Evolutionary conservation across 257 asterid genomes (phyloP).

Genomic region (Echites panduratus): DNA sequence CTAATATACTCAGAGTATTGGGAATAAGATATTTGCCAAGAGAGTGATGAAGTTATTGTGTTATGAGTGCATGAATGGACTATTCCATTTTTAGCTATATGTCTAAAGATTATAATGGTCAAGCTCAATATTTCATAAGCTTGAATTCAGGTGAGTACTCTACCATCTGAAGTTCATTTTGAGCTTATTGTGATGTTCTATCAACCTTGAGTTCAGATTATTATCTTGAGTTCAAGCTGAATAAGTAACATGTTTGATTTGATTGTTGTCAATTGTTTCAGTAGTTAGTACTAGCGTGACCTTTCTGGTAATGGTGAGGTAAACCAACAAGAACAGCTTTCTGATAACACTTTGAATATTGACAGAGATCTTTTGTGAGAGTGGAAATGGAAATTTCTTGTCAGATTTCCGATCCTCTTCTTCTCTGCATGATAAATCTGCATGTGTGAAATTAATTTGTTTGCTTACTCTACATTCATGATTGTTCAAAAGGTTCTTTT

Average conservation of each 20-base stretch:
- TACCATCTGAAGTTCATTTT: not conserved
- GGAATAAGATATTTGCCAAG: not conserved
- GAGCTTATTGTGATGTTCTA: not conserved
- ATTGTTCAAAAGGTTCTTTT: not conserved
- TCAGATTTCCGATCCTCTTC: not conserved
- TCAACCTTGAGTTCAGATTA: not conserved
- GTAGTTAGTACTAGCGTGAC: not conserved
- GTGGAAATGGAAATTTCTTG: not conserved
- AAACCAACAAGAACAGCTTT: not conserved
- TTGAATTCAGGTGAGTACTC: not conserved
- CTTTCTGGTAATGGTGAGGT: not conserved
- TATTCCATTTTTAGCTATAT: not conserved
- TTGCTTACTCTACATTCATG: not conserved
- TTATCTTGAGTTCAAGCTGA: not conserved
- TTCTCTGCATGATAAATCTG: slow-evolving; percentile 1
- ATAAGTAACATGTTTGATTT: not conserved
- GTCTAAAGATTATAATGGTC: not conserved
- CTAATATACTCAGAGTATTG: not conserved
- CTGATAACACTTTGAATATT: not conserved
- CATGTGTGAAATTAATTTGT: not conserved
- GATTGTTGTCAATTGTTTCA: not conserved
- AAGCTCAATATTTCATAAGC: not conserved
- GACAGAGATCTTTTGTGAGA: not conserved
- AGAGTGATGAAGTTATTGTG: not conserved
- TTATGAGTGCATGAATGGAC: not conserved